Conservation (phyloP, 1,284 basidiomycete species). For the Tetrapyrgos nigripes region DNA sequence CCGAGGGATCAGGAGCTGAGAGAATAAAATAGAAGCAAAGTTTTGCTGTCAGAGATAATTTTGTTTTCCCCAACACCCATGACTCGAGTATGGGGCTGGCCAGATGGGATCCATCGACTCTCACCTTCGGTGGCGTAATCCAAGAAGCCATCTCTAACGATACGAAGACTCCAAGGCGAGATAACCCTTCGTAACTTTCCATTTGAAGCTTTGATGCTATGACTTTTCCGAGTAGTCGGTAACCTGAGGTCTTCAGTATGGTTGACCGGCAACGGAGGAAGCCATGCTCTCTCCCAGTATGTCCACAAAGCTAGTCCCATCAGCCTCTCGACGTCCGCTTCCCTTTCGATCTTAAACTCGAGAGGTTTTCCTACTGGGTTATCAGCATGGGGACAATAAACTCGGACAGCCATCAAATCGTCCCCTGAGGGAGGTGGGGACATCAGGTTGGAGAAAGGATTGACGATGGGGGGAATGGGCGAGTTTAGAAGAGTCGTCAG, state of each 20-base stretch:
- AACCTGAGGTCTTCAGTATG: neutral
- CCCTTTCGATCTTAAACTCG: slow-evolving; percentile 4
- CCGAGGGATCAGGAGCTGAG: slow-evolving; percentile 8
- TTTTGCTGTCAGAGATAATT: neutral
- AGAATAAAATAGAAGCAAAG: neutral
- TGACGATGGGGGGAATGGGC: neutral
- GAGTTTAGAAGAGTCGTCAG: neutral
- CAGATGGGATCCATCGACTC: too few species aligned
- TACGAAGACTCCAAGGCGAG: slow-evolving; percentile 4
- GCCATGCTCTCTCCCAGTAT: slow-evolving; percentile 10
- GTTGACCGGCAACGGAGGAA: slow-evolving; percentile 1
- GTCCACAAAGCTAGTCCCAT: slow-evolving; percentile 13
- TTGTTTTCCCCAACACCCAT: neutral
- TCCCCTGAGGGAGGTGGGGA: neutral
- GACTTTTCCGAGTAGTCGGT: neutral
- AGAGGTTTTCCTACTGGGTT: neutral
- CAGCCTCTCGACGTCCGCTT: slow-evolving; percentile 9
- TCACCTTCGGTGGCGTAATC: slow-evolving; percentile 10
- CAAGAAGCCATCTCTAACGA: slow-evolving; percentile 7
- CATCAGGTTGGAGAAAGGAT: neutral
- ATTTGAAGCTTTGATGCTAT: neutral
- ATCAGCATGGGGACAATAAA: slow-evolving; percentile 11
- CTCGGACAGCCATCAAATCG: neutral
- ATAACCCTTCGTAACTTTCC: neutral
- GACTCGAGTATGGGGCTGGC: neutral